Conservation (phyloP, 495 filamentous ascomycete genomes). For the Penicillium bovifimosum region DNA sequence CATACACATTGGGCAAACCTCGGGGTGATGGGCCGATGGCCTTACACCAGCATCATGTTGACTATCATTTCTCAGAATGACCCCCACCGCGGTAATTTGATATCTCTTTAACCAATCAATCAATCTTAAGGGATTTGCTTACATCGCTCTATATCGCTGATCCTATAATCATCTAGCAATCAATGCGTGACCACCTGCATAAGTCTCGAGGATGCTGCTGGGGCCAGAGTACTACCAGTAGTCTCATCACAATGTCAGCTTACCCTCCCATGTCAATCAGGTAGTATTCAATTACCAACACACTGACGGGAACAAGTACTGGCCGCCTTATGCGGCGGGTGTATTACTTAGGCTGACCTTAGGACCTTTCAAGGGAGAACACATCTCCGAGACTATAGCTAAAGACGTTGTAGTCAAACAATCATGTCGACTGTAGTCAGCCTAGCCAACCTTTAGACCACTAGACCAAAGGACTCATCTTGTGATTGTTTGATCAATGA, state of each 20-base stretch:
- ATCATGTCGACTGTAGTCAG: too few relatives aligned
- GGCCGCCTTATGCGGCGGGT: too few relatives aligned
- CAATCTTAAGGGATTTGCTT: neutral
- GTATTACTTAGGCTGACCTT: neutral
- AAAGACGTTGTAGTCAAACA: too few relatives aligned
- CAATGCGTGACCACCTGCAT: conserved; percentile 6
- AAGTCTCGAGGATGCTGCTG: neutral
- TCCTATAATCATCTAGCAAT: neutral
- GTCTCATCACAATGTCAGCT: conserved; percentile 9
- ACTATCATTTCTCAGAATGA: neutral
- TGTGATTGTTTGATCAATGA: too few relatives aligned
- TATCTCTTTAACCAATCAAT: neutral
- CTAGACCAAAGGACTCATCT: too few relatives aligned
- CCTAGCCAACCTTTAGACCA: too few relatives aligned
- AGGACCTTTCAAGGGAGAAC: too few relatives aligned
- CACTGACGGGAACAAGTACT: too few relatives aligned
- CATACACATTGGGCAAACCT: neutral
- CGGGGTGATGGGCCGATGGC: conserved; percentile 1
- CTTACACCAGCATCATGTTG: too few relatives aligned
- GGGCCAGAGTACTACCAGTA: neutral
- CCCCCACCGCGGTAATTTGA: neutral
- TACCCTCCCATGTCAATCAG: neutral
- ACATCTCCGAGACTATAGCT: too few relatives aligned
- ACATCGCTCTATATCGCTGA: conserved; percentile 12
- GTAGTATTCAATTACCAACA: neutral